A percentile compares a stretch with the other conserved stretches of the same genome.
phyloP scores from a whole-genome alignment of 805 yeast species.

The Pichia heedii region DNA sequence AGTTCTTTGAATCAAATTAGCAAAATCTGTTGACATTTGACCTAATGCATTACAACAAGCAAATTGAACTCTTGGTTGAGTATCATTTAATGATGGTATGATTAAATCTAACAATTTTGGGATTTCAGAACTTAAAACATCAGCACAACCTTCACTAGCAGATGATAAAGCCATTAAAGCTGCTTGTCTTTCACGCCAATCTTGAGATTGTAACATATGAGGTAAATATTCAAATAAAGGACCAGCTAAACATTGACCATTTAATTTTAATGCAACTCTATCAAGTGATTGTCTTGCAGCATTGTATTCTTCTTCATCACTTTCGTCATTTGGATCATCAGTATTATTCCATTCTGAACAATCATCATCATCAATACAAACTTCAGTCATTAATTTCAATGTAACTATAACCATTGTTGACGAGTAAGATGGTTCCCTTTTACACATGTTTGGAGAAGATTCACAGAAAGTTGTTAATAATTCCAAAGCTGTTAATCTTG shows the following conservation, averaged over 20 bases:
- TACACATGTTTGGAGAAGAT: conserved; percentile 93
- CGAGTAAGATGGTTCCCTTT: conserved; percentile 63
- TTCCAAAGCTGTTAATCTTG: conserved; percentile 84
- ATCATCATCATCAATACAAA: conserved; percentile 68
- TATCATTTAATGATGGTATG: conserved; percentile 74
- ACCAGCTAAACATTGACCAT: conserved; percentile 75
- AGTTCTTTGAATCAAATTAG: conserved; percentile 76
- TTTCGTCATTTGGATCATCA: conserved; percentile 68
- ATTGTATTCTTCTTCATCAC: conserved; percentile 70
- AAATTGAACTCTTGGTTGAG: conserved; percentile 91
- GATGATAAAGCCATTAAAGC: conserved; percentile 94
- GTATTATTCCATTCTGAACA: conserved; percentile 69
- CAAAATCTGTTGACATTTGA: conserved; percentile 94
- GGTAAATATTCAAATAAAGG: conserved; percentile 85
- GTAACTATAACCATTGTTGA: conserved; percentile 63
- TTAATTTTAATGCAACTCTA: conserved; percentile 74
- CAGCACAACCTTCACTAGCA: conserved; percentile 96
- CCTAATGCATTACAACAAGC: conserved; percentile 97
- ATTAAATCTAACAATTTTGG: conserved; percentile 77
- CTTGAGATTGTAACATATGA: conserved; percentile 61
- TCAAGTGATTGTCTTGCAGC: conserved; percentile 95
- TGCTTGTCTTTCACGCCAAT: conserved; percentile 95
- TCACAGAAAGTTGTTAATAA: conserved; percentile 85
- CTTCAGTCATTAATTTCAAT: conserved; percentile 83
- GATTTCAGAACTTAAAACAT: conserved; percentile 73